Evolutionary conservation across 495 filamentous ascomycete species (phyloP).

Genomic region (Hypoxylon subgilvum): DNA sequence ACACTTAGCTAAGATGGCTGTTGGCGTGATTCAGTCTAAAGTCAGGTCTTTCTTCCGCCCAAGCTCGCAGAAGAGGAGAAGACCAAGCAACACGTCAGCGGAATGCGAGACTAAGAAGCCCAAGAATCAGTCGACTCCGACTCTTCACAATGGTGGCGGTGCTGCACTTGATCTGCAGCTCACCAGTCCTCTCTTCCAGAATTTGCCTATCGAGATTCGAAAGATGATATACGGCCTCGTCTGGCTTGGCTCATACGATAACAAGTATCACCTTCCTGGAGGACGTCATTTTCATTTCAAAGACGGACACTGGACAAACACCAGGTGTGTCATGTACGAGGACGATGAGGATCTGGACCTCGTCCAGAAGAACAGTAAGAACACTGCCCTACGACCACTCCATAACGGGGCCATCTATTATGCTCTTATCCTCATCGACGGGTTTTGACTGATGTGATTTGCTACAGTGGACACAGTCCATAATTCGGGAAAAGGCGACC

Average conservation of each 20-base stretch:
- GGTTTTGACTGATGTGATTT: neutral
- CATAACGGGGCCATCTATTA: neutral
- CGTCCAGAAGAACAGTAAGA: constrained; percentile 39
- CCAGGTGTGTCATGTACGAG: constrained; percentile 41
- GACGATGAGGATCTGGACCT: constrained; percentile 39
- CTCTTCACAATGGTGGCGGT: neutral
- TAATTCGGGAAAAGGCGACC: constrained; percentile 26
- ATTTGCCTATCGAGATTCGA: constrained; percentile 41
- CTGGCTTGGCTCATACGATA: constrained; percentile 31
- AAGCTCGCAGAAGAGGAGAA: constrained; percentile 27
- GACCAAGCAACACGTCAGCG: constrained; percentile 17
- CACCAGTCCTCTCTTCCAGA: constrained; percentile 33
- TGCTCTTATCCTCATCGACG: neutral
- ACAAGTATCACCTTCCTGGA: constrained; percentile 33
- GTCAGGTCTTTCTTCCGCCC: constrained; percentile 35
- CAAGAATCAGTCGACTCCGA: constrained; percentile 2
- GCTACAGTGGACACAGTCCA: constrained; percentile 33
- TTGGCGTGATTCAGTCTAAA: constrained; percentile 24
- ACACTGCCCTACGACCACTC: too few relatives aligned
- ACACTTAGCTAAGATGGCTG: constrained; percentile 26
- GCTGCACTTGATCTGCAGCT: constrained; percentile 19
- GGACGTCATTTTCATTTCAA: constrained; percentile 41
- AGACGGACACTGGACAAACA: constrained; percentile 39
- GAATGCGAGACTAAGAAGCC: constrained; percentile 7
- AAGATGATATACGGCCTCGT: constrained; percentile 43